Base-by-base conservation (phyloP, 257 asterid genomes). In the Solanum gracilifrons region DNA sequence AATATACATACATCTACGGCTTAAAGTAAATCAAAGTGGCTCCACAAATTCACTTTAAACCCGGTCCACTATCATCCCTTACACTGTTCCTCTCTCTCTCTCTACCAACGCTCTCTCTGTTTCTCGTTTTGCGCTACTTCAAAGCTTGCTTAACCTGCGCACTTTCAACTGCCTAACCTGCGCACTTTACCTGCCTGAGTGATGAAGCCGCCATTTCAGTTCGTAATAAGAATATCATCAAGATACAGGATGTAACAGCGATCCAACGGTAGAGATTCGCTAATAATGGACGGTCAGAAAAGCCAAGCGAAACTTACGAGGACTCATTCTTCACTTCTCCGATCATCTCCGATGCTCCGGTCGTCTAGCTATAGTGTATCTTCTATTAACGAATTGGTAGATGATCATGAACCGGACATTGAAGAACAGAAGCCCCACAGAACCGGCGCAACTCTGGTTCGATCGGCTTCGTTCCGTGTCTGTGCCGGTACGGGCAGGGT, bases 351-450 rank as follows among this genome's bases (percentile, higher is more conserved):
- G 41, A 95, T 98, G 72, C 76, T 94, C 74, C 93, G 96, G 87
- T 95, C 98, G 1, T 94, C 99, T 33, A 95, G 96, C 79, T 98
- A 95, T 7, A 95, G 98, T 91, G 93, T 94, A 87, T 92, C 87
- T 68, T 68, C 75, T 16, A 29, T 68, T 27, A 68, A 27, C 89
- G 98, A 95, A 94, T 93, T 94, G 75, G 84, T 88, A 16, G 94
- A 92, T 12, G 87, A 85, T 3, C 90, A 87, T 20, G 96, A 69
- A 9, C 76, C 36, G 75, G 93, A 97, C 90, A 89, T 96, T 68
- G 99, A 97, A 90, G 99, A 97, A 84, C 99, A 96, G 91, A 97
- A 97, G 94, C 98, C 93, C 6, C 99, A 97, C 27, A 90, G 88
- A 87, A 92, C 83, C 32, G 95, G 94, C 85, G 89, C 72, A 86